Evolutionary conservation across 768 basidiomycete genomes (phyloP).

Genomic region (Pleurotus sapidus): DNA sequence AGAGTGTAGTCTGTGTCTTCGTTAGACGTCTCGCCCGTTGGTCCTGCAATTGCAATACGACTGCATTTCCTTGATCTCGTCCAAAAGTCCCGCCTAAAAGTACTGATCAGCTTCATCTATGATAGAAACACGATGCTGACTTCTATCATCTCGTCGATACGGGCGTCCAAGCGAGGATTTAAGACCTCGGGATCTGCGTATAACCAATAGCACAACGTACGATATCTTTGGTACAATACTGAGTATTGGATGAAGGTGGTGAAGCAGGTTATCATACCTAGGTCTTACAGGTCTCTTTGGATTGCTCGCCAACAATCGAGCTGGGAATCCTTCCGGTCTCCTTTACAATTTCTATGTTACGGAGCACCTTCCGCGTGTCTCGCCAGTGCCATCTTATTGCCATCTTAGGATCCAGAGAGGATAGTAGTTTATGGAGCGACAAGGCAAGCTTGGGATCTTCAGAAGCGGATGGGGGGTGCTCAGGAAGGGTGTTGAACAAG

Average conservation of each 20-base stretch:
- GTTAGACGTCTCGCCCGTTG: not conserved
- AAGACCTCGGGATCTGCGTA: conserved; percentile 68
- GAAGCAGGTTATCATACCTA: conserved; percentile 37
- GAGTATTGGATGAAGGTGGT: not conserved
- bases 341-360: conserved; percentile 76
- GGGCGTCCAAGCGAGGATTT: conserved; percentile 64
- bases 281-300: conserved; percentile 38
- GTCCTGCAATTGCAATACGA: conserved; percentile 22
- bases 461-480: conserved; percentile 54
- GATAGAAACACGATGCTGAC: conserved; percentile 33
- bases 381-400: conserved; percentile 94
- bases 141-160: conserved; percentile 89
- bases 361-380: conserved; percentile 86
- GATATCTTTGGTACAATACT: conserved; percentile 54
- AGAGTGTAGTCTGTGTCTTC: conserved; percentile 57
- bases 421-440: conserved; percentile 64
- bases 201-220: conserved; percentile 88
- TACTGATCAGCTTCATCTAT: too few species aligned
- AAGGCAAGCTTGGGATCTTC: conserved; percentile 55
- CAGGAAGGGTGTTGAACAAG: conserved; percentile 58
- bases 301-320: conserved; percentile 66
- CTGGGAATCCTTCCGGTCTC: conserved; percentile 64
- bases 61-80: conserved; percentile 69
- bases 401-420: conserved; percentile 65
- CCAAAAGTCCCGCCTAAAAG: conserved; percentile 68